Conservation (phyloP, 768 basidiomycete species). For the Rhodotorula diobovata region DNA sequence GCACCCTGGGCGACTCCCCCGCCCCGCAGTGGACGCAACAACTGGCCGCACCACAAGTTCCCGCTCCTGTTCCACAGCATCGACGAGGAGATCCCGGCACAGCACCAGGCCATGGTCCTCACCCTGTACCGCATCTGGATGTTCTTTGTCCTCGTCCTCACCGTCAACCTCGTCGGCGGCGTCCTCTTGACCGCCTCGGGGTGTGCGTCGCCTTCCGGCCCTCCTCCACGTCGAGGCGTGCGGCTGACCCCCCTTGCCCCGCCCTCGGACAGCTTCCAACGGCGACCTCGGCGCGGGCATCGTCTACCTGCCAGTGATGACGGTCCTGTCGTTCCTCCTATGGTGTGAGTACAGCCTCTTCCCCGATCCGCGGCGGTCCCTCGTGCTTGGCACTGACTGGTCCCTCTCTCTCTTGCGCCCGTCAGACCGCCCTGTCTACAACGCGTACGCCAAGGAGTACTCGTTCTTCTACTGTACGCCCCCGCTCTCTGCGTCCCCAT, state of each 20-base stretch:
- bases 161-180: constrained; percentile 86
- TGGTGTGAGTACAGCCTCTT: constrained; percentile 57
- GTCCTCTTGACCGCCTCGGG: constrained; percentile 79
- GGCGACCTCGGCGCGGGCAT: constrained; percentile 72
- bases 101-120: constrained; percentile 70
- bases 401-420: neutral
- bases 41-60: constrained; percentile 85
- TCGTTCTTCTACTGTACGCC: constrained; percentile 5
- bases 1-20: constrained; percentile 28
- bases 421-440: constrained; percentile 75
- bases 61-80: constrained; percentile 94
- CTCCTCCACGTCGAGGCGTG: neutral
- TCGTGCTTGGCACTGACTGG: no score
- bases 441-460: constrained; percentile 54
- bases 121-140: constrained; percentile 93
- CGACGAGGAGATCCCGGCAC: constrained; percentile 70
- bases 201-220: neutral
- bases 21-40: constrained; percentile 69
- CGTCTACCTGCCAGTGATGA: constrained; percentile 72
- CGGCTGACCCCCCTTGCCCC: neutral
- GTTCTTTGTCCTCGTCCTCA: constrained; percentile 69
- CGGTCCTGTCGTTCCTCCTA: constrained; percentile 73
- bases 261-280: constrained; percentile 44
- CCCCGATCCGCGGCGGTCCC: neutral
- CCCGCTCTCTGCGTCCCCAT: no score